Base-by-base conservation (phyloP, 805 yeast genomes). In the Lachancea mirantina region DNA sequence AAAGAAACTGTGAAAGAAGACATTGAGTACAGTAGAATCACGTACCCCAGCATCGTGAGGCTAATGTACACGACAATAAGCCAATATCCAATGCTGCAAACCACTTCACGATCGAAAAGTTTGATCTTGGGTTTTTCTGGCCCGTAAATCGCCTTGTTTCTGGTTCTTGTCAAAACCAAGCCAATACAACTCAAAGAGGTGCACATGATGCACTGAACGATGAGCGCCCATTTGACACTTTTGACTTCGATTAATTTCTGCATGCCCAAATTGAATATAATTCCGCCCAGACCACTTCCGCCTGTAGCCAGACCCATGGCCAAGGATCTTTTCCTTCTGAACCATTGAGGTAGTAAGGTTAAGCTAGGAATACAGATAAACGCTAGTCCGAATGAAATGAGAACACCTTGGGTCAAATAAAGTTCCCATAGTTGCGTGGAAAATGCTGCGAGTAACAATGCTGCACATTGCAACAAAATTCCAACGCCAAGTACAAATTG, bases 1-100 rank as follows among this genome's bases (percentile, higher is more conserved):
- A 78, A 44, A 2, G 79, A 69, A 3, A 68, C 62, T 8, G 83
- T 73, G 44, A 71, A 75, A 41, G 76, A 76, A 6, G 78, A 74
- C 42, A 78, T 54, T 21, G 73, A 68, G 50, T 76, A 76, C 49
- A 76, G 60, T 25, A 75, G 58, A 14, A 72, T 67, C 24, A 75
- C 80, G 45, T 77, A 77, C 0, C 82, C 84, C 41, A 76, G 64
- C 53, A 73, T 57, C 8, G 79, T 68, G 29, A 68, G 60, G 32
- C 67, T 57, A 9, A 67, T 56, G 49, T 66, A 71, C 15, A 64
- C 47, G 2, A 57, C 46, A 16, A 64, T 39, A 20, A 66, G 37
- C 67, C 68, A 67, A 40, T 66, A 56, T 0, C 74, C 74, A 23
- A 61, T 57, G 19, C 59, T 52, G 9, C 39, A 31, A 38, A 68